A percentile compares a stretch with the other conserved stretches of the same genome.
Evolutionary conservation across 2,329 filamentous ascomycete genomes (phyloP).

Genomic region (Alternaria triticina): DNA sequence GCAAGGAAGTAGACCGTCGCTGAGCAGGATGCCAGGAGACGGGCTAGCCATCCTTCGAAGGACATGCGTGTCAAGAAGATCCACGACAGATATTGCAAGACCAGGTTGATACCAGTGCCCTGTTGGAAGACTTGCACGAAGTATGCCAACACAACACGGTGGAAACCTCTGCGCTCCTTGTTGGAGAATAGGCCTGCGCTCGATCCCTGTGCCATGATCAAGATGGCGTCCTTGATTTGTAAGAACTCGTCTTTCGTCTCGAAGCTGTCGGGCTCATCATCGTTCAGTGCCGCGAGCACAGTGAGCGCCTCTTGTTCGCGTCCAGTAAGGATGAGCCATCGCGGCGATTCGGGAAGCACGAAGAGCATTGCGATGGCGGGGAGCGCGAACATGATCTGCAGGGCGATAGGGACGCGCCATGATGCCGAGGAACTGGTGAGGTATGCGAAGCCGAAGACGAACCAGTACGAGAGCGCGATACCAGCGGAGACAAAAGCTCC

Average conservation of each 20-base stretch:
- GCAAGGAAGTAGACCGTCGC: slow-evolving; percentile 48
- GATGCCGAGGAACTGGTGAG: slow-evolving; percentile 38
- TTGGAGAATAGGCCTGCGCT: slow-evolving; percentile 33
- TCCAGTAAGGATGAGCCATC: slow-evolving; percentile 65
- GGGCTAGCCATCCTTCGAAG: slow-evolving; percentile 51
- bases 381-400: slow-evolving; percentile 63
- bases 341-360: slow-evolving; percentile 63
- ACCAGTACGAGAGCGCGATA: slow-evolving; percentile 60
- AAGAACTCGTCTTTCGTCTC: slow-evolving; percentile 50
- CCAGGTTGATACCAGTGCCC: slow-evolving; percentile 42
- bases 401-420: slow-evolving; percentile 64
- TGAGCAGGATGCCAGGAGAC: slow-evolving; percentile 46
- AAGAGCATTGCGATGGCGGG: slow-evolving; percentile 61
- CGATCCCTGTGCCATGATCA: slow-evolving; percentile 39
- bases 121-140: slow-evolving; percentile 55
- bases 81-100: slow-evolving; percentile 52
- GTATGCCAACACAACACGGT: slow-evolving; percentile 52
- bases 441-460: slow-evolving; percentile 60
- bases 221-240: slow-evolving; percentile 43
- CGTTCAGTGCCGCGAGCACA: slow-evolving; percentile 41
- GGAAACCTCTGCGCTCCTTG: slow-evolving; percentile 49
- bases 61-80: slow-evolving; percentile 62
- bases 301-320: slow-evolving; percentile 53
- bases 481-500: slow-evolving; percentile 59
- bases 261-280: slow-evolving; percentile 30